Evolutionary conservation across 2,329 filamentous ascomycete genomes (phyloP).

Genomic region (Scedosporium apiospermum): DNA sequence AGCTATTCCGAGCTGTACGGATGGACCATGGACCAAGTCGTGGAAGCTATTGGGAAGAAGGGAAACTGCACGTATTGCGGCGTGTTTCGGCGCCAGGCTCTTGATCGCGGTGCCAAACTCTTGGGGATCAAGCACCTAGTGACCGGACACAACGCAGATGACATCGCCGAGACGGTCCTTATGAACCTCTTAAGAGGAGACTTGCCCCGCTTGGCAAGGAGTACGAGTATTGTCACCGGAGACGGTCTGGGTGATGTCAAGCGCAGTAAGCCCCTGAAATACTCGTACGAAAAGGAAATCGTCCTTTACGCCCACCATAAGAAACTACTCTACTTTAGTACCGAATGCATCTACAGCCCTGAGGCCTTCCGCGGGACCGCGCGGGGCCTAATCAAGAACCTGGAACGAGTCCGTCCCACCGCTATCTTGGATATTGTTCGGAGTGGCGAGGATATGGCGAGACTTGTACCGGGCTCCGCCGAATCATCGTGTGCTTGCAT

Average conservation of each 20-base stretch:
- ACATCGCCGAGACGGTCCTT: constrained; percentile 91
- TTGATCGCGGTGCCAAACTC: constrained; percentile 84
- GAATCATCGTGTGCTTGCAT: constrained; percentile 1
- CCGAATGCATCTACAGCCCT: constrained; percentile 96
- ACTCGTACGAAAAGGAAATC: constrained; percentile 98
- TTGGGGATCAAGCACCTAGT: constrained; percentile 87
- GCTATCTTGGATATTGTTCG: constrained; percentile 91
- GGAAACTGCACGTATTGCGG: constrained; percentile 99
- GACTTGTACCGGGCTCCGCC: constrained; percentile 43
- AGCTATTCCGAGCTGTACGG: constrained; percentile 92
- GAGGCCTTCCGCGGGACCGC: constrained; percentile 94
- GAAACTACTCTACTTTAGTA: constrained; percentile 95
- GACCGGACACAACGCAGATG: constrained; percentile 95
- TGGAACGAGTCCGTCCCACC: constrained; percentile 86
- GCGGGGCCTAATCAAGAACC: constrained; percentile 83
- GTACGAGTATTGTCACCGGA: constrained; percentile 81
- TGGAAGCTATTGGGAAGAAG: constrained; percentile 92
- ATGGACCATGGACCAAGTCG: constrained; percentile 99
- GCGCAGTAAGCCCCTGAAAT: constrained; percentile 93
- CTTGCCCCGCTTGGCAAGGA: constrained; percentile 73
- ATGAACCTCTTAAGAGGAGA: constrained; percentile 96
- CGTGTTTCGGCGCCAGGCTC: constrained; percentile 86
- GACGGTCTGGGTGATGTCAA: constrained; percentile 78
- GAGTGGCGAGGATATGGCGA: constrained; percentile 93
- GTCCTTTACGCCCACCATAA: constrained; percentile 96